phyloP scores from a whole-genome alignment of 108 stramenopile genomes.

The Epithemia pelagica region DNA sequence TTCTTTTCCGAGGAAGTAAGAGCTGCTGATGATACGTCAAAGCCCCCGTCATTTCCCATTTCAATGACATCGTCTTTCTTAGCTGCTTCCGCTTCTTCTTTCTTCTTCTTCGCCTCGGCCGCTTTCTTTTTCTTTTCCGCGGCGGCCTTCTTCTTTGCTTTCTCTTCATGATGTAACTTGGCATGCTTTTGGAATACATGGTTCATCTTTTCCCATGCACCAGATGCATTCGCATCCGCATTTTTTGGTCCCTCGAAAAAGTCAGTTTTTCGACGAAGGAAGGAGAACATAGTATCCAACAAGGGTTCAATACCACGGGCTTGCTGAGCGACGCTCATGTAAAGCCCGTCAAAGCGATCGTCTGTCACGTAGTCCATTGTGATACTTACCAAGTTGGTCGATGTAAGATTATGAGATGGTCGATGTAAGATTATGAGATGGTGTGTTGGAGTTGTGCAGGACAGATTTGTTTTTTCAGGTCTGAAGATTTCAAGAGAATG shows the following conservation, averaged over 20 bases:
- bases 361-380: constrained; percentile 55
- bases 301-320: constrained; percentile 94
- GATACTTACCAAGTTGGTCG: background rate
- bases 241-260: constrained; percentile 82
- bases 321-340: constrained; percentile 92
- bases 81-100: constrained; percentile 7
- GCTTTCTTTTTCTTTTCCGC: constrained; percentile 20
- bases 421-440: no score
- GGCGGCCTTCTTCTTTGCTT: constrained; percentile 24
- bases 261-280: constrained; percentile 98
- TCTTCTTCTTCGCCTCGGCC: constrained; percentile 15
- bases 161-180: constrained; percentile 38
- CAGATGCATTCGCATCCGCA: constrained; percentile 16
- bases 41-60: constrained; percentile 56
- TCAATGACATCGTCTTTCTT: constrained; percentile 58
- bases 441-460: no score
- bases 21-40: constrained; percentile 43
- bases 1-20: constrained; percentile 6
- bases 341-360: constrained; percentile 96
- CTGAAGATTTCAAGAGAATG: no score
- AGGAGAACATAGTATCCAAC: constrained; percentile 93
- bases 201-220: constrained; percentile 71
- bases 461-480: no score
- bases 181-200: constrained; percentile 71
- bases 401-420: no score